Base-by-base conservation (phyloP, 164 flowering plant genomes). In the Vitis amurensis region DNA sequence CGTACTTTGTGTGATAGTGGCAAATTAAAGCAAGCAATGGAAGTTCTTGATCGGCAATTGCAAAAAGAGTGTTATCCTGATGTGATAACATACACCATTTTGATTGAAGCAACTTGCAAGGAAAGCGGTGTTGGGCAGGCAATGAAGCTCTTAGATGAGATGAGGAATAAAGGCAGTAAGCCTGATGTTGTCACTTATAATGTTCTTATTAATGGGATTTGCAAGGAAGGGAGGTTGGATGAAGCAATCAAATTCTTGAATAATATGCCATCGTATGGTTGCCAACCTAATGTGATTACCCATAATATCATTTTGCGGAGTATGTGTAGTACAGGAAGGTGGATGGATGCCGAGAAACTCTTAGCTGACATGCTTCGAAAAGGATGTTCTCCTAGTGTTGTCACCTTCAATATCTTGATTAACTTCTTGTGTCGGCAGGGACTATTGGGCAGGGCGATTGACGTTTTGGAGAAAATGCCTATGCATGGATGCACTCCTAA, bases 161-260 rank as follows among this genome's bases (percentile, higher is more conserved):
- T 93, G 97, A 85, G 85, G 78, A 83, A 61, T 67, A 88, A 80
- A 75, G 97, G 97, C 9, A 89, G 97, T 73, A 85, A 84, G n/a
- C 97, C 98, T 14, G 97, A 93, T 82, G 86, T 90, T 1, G 90
- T 91, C 61, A 91, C 97, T 50, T 91, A 87, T 61, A 93, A 93
- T 79, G 98, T 93, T 67, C 90, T 93, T 49, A 87, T 93, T 50
- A 86, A 89, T 73, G 95, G 93, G 68, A 87, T 93, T 50, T 93
- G 97, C 77, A 91, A 83, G 76, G 98, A 93, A 82, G 97, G 95
- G 50, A 86, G 91, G 73, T 73, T 91, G 68, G 86, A 86, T 60
- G 98, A 93, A 67, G 98, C 97, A 10, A 86, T 93, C 68, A 78
- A 81, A 71, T 90, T 93, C 74, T 64, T 93, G 62, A 77, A 83